Evolutionary conservation across 2,329 filamentous ascomycete species (phyloP).

Genomic region (Rhytidhysteron rufulum): DNA sequence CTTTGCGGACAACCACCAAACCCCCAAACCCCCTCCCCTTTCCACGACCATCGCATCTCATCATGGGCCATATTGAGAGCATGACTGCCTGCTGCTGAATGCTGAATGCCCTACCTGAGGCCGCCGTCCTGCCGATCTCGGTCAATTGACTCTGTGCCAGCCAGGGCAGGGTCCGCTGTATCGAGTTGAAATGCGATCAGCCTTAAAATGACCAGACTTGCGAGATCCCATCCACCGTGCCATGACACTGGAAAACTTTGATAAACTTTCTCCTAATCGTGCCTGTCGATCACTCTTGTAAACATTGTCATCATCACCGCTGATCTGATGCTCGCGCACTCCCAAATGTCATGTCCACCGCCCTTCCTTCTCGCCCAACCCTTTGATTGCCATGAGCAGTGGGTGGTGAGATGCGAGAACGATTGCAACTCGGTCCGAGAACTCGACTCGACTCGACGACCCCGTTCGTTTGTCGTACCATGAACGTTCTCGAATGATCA

Average conservation of each 20-base stretch:
- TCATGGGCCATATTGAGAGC: too few species aligned
- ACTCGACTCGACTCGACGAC: not conserved
- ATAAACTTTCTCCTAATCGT: too few species aligned
- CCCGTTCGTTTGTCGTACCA: not conserved
- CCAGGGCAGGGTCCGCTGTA: slow-evolving; percentile 2
- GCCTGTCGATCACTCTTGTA: not conserved
- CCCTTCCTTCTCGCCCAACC: not conserved
- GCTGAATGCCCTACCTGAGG: not conserved
- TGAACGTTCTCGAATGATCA: not conserved
- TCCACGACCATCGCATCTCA: too few species aligned
- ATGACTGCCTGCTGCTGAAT: too few species aligned
- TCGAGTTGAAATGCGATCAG: not conserved
- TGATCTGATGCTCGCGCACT: not conserved
- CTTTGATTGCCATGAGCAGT: not conserved
- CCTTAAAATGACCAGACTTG: not conserved
- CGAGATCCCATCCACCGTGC: not conserved
- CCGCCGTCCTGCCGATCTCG: slow-evolving; percentile 1
- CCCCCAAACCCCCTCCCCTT: too few species aligned
- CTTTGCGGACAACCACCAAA: not conserved
- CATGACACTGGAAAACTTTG: too few species aligned
- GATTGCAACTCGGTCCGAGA: slow-evolving; percentile 1
- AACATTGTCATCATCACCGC: not conserved
- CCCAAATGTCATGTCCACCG: not conserved
- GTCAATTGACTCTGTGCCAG: not conserved
- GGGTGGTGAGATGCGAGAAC: not conserved